Evolutionary conservation across 2,329 filamentous ascomycete species (phyloP).

Genomic region (Myriangium duriaei): DNA sequence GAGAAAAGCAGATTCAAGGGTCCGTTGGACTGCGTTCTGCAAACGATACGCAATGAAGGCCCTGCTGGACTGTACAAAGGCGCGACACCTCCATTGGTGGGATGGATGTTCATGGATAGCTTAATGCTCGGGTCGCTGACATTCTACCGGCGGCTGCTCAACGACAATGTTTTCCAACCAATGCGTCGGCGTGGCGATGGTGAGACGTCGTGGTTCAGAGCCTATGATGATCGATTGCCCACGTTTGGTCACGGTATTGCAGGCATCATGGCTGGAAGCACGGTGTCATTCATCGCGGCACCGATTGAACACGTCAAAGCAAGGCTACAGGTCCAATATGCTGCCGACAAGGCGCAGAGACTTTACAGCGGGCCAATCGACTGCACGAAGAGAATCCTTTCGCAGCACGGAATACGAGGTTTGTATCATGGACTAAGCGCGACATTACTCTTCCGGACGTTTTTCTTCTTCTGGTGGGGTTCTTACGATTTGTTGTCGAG

Average conservation of each 20-base stretch:
- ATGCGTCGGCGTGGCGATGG: slow-evolving; percentile 16
- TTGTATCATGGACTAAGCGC: slow-evolving; percentile 77
- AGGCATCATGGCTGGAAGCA: slow-evolving; percentile 74
- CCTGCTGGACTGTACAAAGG: slow-evolving; percentile 84
- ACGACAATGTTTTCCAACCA: slow-evolving; percentile 64
- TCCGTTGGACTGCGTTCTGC: slow-evolving; percentile 70
- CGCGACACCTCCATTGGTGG: slow-evolving; percentile 69
- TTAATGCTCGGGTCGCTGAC: slow-evolving; percentile 87
- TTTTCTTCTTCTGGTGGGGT: slow-evolving; percentile 99
- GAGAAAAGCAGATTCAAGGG: slow-evolving; percentile 66
- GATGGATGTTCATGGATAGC: slow-evolving; percentile 98
- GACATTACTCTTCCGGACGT: slow-evolving; percentile 77
- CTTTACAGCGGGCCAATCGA: slow-evolving; percentile 81
- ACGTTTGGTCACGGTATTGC: slow-evolving; percentile 75
- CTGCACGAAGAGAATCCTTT: slow-evolving; percentile 56
- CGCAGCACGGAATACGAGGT: slow-evolving; percentile 59
- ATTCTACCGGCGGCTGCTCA: slow-evolving; percentile 73
- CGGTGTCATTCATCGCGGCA: slow-evolving; percentile 84
- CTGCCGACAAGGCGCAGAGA: slow-evolving; percentile 61
- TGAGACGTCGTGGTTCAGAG: slow-evolving; percentile 16
- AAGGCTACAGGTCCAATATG: slow-evolving; percentile 86
- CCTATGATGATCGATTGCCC: slow-evolving; percentile 45
- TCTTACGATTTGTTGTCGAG: slow-evolving; percentile 77
- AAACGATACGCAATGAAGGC: slow-evolving; percentile 79
- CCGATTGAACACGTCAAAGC: slow-evolving; percentile 95